Conservation (phyloP, 2,329 filamentous ascomycete species). For the Biscogniauxia marginata region DNA sequence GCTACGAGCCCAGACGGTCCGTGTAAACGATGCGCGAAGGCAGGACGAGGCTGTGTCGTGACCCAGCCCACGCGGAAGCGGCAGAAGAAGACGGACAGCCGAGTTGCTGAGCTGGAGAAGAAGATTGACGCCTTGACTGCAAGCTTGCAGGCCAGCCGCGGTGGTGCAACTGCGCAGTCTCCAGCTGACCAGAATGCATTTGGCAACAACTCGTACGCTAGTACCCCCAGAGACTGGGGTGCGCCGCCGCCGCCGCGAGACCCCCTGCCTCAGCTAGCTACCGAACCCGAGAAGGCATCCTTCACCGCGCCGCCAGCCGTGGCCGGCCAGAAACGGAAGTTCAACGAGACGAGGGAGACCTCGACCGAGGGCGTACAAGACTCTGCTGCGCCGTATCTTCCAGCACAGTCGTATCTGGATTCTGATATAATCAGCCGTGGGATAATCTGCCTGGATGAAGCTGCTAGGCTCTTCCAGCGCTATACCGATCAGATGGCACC, state of each 20-base stretch:
- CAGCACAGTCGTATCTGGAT: constrained; percentile 21
- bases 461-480: constrained; percentile 53
- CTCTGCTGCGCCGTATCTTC: constrained; percentile 17
- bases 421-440: constrained; percentile 59
- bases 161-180: constrained; percentile 16
- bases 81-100: constrained; percentile 87
- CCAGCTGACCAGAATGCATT: constrained; percentile 21
- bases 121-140: constrained; percentile 89
- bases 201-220: constrained; percentile 1
- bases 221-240: constrained; percentile 23
- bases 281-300: constrained; percentile 16
- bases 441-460: constrained; percentile 54
- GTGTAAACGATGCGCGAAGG: constrained; percentile 77
- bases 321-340: constrained; percentile 43
- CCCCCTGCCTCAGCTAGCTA: constrained; percentile 11
- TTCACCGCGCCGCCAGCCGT: constrained; percentile 17
- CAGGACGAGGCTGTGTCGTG: constrained; percentile 72
- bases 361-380: constrained; percentile 21
- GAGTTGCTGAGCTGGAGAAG: constrained; percentile 86
- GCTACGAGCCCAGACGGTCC: constrained; percentile 58
- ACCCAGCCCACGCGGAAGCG: constrained; percentile 74
- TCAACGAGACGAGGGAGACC: constrained; percentile 25
- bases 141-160: constrained; percentile 61
- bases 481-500: constrained; percentile 60
- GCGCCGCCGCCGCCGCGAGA: constrained; percentile 16